Percentiles rank a stretch among this genome's conserved stretches.
Evolutionary conservation across 2,329 filamentous ascomycete species (phyloP).

Genomic region (Dactylellina leptospora): DNA sequence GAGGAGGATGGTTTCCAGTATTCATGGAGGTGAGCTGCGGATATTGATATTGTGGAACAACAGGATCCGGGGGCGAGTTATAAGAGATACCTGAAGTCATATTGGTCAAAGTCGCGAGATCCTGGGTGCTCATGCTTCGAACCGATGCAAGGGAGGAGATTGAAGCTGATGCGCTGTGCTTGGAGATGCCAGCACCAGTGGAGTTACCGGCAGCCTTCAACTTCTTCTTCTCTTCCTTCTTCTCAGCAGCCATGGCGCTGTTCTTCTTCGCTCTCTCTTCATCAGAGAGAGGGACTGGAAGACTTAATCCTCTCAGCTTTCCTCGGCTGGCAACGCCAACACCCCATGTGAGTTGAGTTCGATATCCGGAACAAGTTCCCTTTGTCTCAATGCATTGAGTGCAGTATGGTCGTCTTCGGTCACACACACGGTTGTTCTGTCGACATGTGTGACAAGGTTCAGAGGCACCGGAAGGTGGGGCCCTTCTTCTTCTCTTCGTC

Average conservation of each 20-base stretch:
- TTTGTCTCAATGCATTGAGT: conserved; percentile 91
- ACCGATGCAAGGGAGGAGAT: conserved; percentile 51
- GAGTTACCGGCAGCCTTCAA: conserved; percentile 47
- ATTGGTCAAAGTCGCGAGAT: conserved; percentile 50
- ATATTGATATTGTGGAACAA: conserved; percentile 50
- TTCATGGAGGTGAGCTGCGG: conserved; percentile 45
- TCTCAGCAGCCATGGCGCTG: conserved; percentile 52
- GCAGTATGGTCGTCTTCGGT: conserved; percentile 91
- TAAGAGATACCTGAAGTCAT: conserved; percentile 47
- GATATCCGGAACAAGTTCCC: conserved; percentile 94
- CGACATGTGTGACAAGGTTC: conserved; percentile 96
- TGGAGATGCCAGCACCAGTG: conserved; percentile 48
- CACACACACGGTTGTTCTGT: conserved; percentile 84
- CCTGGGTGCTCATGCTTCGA: conserved; percentile 51
- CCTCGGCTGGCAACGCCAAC: conserved; percentile 94
- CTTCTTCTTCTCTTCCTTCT: conserved; percentile 53
- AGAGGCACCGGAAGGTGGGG: conserved; percentile 84
- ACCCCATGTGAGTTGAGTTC: conserved; percentile 95
- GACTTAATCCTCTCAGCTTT: conserved; percentile 87
- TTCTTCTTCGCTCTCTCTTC: conserved; percentile 52
- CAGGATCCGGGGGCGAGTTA: conserved; percentile 35
- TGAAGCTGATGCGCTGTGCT: conserved; percentile 52
- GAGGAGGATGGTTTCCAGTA: conserved; percentile 47
- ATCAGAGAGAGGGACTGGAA: conserved; percentile 63
- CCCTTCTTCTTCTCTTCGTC: conserved; percentile 79